These are phyloP conservation scores for Rhizopogon rudus DNA, from an alignment of 768 basidiomycete genomes.

Conservation along the genomic window DNA sequence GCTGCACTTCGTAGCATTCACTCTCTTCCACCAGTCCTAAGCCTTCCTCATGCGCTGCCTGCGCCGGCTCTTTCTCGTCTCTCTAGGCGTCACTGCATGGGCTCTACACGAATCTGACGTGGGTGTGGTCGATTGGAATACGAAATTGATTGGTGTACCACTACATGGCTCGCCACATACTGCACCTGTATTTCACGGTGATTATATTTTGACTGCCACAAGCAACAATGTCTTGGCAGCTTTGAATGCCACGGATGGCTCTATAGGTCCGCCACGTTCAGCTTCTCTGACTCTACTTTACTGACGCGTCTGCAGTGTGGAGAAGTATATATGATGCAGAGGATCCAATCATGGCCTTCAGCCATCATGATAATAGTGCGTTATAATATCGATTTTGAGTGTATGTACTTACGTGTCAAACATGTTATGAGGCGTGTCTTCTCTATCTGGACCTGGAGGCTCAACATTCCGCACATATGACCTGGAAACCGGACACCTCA, in stretches of 20 bases:
- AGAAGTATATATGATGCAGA: conserved; percentile 67
- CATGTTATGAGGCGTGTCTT: conserved; percentile 47
- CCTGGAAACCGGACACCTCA: conserved; percentile 51
- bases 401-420: not conserved
- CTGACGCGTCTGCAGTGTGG: conserved; percentile 52
- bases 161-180: conserved; percentile 43
- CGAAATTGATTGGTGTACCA: conserved; percentile 68
- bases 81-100: conserved; percentile 22
- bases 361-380: conserved; percentile 54
- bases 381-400: conserved; percentile 7
- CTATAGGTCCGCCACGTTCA: conserved; percentile 49
- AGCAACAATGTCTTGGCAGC: conserved; percentile 75
- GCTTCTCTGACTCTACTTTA: conserved; percentile 5
- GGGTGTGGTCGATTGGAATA: conserved; percentile 88
- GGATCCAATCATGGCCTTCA: conserved; percentile 65
- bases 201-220: conserved; percentile 62
- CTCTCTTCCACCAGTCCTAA: not conserved
- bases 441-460: conserved; percentile 74
- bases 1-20: too few relatives aligned
- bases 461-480: conserved; percentile 68
- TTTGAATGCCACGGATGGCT: conserved; percentile 61
- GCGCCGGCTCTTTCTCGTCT: conserved; percentile 12
- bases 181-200: conserved; percentile 58
- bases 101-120: conserved; percentile 72
- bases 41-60: conserved; percentile 12